phyloP scores from a whole-genome alignment of 352 stramenopile genomes.

The Albugo candida region DNA sequence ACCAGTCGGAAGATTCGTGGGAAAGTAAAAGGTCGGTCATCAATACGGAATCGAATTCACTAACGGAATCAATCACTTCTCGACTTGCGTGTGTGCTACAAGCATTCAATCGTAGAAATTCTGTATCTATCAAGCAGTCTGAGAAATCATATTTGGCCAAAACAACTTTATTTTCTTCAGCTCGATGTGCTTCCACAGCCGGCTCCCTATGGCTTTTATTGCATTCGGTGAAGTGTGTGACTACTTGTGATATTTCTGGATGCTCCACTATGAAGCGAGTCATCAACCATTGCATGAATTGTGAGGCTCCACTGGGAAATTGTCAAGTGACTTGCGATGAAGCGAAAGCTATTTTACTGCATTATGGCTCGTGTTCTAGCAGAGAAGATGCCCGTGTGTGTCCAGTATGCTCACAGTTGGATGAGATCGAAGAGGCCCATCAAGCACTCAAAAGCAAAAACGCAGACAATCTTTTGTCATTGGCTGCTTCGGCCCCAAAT shows the following conservation, averaged over 20 bases:
- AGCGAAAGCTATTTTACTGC: conserved; percentile 54
- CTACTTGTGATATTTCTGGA: conserved; percentile 25
- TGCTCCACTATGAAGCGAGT: conserved; percentile 56
- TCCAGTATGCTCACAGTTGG: conserved; percentile 33
- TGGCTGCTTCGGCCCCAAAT: neutral
- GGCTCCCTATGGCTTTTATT: conserved; percentile 54
- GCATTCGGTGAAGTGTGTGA: conserved; percentile 24
- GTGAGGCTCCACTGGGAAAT: conserved; percentile 30
- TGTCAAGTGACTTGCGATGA: conserved; percentile 56
- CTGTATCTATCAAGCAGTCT: neutral
- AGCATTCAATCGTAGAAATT: neutral
- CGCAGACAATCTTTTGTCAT: conserved; percentile 7
- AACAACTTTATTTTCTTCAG: conserved; percentile 14
- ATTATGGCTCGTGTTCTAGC: conserved; percentile 28
- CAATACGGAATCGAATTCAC: too few species aligned
- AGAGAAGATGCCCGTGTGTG: conserved; percentile 13
- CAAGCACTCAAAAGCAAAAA: conserved; percentile 18
- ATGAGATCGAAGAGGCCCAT: conserved; percentile 47
- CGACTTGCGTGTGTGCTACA: neutral
- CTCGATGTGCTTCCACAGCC: conserved; percentile 30
- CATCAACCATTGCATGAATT: conserved; percentile 36
- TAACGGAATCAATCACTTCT: conserved; percentile 4
- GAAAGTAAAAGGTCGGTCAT: too few species aligned
- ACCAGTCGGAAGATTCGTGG: conserved; percentile 27
- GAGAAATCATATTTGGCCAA: neutral